These are phyloP conservation scores for Malus hybrid DNA, from an alignment of 331 rosid genomes.

Conservation along the genomic window DNA sequence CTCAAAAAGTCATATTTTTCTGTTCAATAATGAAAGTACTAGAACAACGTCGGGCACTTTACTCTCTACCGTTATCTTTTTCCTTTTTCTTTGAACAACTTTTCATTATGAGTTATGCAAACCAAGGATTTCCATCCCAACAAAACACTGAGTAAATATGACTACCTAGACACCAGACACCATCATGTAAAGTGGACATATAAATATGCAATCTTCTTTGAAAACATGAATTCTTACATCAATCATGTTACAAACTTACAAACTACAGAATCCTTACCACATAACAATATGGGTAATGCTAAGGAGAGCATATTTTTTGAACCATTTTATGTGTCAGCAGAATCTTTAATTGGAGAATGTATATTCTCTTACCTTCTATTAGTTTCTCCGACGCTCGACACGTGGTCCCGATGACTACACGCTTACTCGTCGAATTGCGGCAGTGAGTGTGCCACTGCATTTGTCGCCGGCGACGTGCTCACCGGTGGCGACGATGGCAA, in stretches of 20 bases:
- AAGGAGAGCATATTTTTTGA: too few species aligned
- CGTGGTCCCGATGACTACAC: accelerated
- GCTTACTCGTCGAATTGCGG: accelerated
- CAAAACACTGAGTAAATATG: constrained; percentile 13
- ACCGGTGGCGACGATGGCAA: too few species aligned
- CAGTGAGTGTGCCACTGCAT: too few species aligned
- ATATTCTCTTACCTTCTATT: too few species aligned
- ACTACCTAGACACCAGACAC: neutral
- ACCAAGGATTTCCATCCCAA: constrained; percentile 22
- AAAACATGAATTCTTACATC: neutral
- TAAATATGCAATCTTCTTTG: neutral
- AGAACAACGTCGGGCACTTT: constrained; percentile 3
- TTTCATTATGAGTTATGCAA: too few species aligned
- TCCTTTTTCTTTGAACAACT: constrained; percentile 12
- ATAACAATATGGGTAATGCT: too few species aligned
- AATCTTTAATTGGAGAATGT: too few species aligned
- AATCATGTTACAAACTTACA: neutral
- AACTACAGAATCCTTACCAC: neutral
- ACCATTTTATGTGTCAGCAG: too few species aligned
- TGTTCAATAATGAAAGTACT: constrained; percentile 1
- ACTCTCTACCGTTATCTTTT: constrained; percentile 11
- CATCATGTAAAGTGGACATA: neutral
- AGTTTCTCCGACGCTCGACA: accelerated
- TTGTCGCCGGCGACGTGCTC: accelerated
- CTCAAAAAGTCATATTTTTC: constrained; percentile 20